Evolutionary conservation across 306 rosid species (phyloP).

Genomic region (Prunus armeniaca): DNA sequence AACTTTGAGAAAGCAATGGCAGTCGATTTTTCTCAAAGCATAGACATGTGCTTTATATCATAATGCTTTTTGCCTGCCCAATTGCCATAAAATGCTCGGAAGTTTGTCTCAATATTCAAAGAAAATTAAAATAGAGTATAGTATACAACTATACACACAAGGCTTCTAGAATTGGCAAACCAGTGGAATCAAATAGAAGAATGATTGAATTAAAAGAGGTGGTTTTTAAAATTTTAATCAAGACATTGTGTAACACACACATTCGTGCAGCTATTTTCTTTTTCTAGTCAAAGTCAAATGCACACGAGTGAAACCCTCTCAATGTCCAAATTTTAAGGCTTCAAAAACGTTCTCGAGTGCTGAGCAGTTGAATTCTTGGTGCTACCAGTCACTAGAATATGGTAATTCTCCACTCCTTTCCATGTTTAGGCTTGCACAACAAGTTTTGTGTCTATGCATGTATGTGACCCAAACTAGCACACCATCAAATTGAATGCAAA

Average conservation of each 20-base stretch:
- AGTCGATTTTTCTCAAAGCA: conserved; percentile 18
- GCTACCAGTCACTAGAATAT: conserved; percentile 44
- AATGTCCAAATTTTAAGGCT: conserved; percentile 66
- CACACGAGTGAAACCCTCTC: conserved; percentile 76
- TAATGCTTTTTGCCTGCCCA: conserved; percentile 6
- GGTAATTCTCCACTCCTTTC: conserved; percentile 38
- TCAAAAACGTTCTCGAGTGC: conserved; percentile 62
- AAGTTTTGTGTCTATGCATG: conserved; percentile 27
- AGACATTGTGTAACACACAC: conserved; percentile 41
- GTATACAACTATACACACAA: background rate
- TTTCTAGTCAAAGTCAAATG: conserved; percentile 66
- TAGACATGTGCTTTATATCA: conserved; percentile 9
- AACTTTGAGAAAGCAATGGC: conserved; percentile 19
- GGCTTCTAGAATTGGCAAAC: conserved; percentile 27
- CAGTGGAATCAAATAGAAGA: conserved; percentile 19
- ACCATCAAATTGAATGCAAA: background rate
- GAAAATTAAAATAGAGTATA: background rate
- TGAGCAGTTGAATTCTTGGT: conserved; percentile 59
- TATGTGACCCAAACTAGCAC: background rate
- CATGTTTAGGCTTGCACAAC: conserved; percentile 37
- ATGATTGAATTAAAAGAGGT: conserved; percentile 34
- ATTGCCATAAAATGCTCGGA: conserved; percentile 30
- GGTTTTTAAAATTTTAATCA: conserved; percentile 14
- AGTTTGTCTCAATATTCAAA: conserved; percentile 23
- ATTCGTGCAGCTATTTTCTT: conserved; percentile 33